These are phyloP conservation scores for Globisporangium iwayamae DNA, from an alignment of 352 stramenopile genomes.

Conservation along the genomic window DNA sequence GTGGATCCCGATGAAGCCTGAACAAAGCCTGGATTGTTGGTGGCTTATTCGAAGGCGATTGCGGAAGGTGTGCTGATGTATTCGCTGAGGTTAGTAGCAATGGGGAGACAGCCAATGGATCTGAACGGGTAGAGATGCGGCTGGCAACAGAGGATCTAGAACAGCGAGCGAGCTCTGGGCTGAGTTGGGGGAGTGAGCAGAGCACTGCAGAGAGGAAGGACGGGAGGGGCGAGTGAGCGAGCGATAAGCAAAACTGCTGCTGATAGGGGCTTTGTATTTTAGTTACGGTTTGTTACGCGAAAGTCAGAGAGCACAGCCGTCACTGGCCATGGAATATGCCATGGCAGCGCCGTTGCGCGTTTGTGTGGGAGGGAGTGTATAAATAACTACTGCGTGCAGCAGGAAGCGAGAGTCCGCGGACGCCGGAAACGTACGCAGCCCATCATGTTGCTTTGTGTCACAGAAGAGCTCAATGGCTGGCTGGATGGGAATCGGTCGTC, in stretches of 20 bases:
- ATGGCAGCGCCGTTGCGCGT: not conserved
- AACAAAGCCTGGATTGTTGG: not conserved
- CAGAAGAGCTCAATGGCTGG: not conserved
- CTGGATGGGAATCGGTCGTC: not conserved
- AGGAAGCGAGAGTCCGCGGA: not conserved
- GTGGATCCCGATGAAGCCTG: not conserved
- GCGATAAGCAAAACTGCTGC: slow-evolving; percentile 11
- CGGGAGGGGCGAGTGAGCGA: not conserved
- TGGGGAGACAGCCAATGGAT: not conserved
- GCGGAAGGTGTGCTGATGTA: not conserved
- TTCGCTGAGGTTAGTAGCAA: not conserved
- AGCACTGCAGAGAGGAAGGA: no score
- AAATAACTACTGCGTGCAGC: not conserved
- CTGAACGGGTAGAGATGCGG: no score
- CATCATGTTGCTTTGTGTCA: not conserved
- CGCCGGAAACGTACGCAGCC: slow-evolving; percentile 5
- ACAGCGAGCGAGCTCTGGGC: not conserved
- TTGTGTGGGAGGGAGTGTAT: not conserved
- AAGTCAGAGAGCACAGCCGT: not conserved
- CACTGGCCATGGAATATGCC: not conserved
- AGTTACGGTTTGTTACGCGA: slow-evolving; percentile 2
- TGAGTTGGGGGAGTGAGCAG: not conserved
- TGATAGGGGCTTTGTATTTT: not conserved
- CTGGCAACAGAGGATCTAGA: not conserved
- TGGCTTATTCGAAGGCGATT: not conserved